These are phyloP conservation scores for Blastocystis sp. DNA, from an alignment of 352 stramenopile species.

Conservation along the genomic window DNA sequence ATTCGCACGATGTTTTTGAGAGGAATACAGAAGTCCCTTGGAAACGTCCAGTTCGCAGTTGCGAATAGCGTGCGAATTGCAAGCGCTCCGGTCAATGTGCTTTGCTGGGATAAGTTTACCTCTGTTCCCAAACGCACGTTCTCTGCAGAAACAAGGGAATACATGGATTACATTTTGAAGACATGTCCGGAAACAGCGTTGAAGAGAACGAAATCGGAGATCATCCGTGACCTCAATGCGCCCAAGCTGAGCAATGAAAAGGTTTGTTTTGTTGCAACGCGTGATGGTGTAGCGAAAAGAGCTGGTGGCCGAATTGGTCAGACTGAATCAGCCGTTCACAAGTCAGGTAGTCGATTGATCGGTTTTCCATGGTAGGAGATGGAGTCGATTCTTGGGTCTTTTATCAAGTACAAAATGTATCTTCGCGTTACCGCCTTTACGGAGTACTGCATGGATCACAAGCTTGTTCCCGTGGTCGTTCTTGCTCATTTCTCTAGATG, in stretches of 20 bases:
- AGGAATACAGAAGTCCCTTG: not conserved
- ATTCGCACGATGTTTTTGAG: not conserved
- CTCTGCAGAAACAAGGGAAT: not conserved
- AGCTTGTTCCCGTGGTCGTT: not conserved
- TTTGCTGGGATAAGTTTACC: not conserved
- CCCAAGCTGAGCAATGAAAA: slow-evolving; percentile 28
- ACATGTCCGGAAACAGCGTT: not conserved
- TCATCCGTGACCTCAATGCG: not conserved
- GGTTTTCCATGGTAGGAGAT: not conserved
- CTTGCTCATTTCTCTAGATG: not conserved
- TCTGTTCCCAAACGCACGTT: not conserved
- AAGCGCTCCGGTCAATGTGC: too few relatives aligned
- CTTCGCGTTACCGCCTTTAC: not conserved
- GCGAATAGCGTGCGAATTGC: too few relatives aligned
- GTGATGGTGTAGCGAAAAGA: not conserved
- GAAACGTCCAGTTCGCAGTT: not conserved
- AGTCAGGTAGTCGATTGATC: not conserved
- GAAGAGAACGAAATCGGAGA: not conserved
- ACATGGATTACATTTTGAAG: slow-evolving; percentile 17
- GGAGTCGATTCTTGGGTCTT: slow-evolving; percentile 7
- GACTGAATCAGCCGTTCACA: not conserved
- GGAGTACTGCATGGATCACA: slow-evolving; percentile 42
- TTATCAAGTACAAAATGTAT: slow-evolving; percentile 26
- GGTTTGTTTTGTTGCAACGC: not conserved
- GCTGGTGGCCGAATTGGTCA: slow-evolving; percentile 5